Evolutionary conservation across 2,329 filamentous ascomycete genomes (phyloP).

Genomic region (Pseudogymnoascus sp.): DNA sequence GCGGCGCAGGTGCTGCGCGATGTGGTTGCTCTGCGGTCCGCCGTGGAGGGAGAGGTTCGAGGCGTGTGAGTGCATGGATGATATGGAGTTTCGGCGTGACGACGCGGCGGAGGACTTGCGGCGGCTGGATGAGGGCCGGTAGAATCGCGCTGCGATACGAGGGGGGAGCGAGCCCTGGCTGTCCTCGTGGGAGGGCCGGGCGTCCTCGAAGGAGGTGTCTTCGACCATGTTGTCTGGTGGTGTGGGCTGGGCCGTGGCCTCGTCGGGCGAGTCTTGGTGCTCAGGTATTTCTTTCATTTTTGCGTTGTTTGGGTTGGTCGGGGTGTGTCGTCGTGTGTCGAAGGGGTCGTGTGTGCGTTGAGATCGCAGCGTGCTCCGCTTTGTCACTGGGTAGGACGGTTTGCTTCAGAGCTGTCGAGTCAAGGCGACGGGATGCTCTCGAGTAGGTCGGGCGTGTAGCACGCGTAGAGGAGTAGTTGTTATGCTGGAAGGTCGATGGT

Average conservation of each 20-base stretch:
- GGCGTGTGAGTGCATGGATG: constrained; percentile 50
- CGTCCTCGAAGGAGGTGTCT: not conserved
- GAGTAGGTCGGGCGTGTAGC: not conserved
- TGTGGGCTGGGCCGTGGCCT: not conserved
- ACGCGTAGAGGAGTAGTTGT: not conserved
- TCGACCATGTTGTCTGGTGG: not conserved
- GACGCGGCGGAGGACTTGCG: constrained; percentile 70
- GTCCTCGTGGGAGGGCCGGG: not conserved
- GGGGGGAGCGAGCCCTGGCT: constrained; percentile 51
- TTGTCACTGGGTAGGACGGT: not conserved
- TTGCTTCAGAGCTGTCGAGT: not conserved
- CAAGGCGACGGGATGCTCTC: not conserved
- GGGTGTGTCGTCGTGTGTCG: not conserved
- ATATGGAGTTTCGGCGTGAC: constrained; percentile 71
- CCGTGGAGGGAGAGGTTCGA: constrained; percentile 37
- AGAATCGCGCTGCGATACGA: constrained; percentile 71
- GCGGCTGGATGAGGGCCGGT: constrained; percentile 55
- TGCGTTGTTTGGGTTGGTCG: not conserved
- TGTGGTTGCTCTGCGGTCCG: constrained; percentile 63
- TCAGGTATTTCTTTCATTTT: not conserved
- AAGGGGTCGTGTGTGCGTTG: not conserved
- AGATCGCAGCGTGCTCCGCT: not conserved
- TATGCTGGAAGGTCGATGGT: not conserved
- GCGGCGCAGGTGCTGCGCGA: constrained; percentile 70
- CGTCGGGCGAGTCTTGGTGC: not conserved